Base-by-base conservation (phyloP, 78 protist genomes). In the Chrysochromulina tobinii region DNA sequence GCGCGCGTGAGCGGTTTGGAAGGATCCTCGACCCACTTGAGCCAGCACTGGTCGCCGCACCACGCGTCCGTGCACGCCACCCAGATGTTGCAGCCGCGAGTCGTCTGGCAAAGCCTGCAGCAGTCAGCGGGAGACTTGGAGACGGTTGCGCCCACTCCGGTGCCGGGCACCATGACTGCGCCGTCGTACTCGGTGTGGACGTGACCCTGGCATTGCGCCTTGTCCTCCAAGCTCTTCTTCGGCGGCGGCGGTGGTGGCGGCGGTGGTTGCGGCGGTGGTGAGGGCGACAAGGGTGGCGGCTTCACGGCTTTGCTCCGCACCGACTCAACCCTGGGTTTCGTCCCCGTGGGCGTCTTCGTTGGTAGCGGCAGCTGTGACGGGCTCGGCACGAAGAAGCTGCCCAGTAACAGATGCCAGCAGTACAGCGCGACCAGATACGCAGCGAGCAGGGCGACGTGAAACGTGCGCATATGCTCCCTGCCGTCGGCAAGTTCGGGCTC, bases 21-120 rank as follows among this genome's bases (percentile, higher is more conserved):
- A 6, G 87, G 87, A 15, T 50, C n/a, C n/a, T 11, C 58, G 17
- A 2, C 18, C 84, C 84, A 75, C 84, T 75, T 75, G 84, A 75
- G 84, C 84, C 84, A 75, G 84, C 84, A 75, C n/a, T 75, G 84
- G 20, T 3, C 12, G 7, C 59, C 84, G n/a, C 84, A 75, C 57
- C 12, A 1, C 58, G n/a, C 54, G 59, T 38, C 84, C 58, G 59
- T 1, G 84, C 84, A 75, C 84, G 59, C 0, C n/a, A 75, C 84
- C 84, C 84, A 75, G 8, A 50, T 58, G 57, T 75, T 75, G 84
- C 84, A 75, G 25, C 84, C 84, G 84, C 84, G 84, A 7, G 84
- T 75, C 23, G 12, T 25, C 3, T 12, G 58, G 57, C 84, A 75
- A 7, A 18, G 58, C 23, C 14, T 8, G 84, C 84, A 51, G 48